Base-by-base conservation (phyloP, 306 rosid genomes). In the Castanospermum australe region DNA sequence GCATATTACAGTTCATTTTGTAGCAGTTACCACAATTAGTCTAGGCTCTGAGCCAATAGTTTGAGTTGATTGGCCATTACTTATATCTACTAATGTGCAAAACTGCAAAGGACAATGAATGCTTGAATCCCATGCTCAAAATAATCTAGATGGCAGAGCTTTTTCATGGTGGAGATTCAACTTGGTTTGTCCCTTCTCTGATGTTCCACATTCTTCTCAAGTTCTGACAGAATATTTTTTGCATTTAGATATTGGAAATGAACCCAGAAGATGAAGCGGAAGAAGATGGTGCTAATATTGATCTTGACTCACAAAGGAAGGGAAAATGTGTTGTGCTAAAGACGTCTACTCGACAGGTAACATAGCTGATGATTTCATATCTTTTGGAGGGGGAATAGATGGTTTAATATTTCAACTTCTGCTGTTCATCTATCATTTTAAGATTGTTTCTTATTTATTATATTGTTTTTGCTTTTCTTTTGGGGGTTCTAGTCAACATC, bases 221-320 rank as follows among this genome's bases (percentile, higher is more conserved):
- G 76, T 33, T 50, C 33, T 76, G 36, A 68, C 48, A 14, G 42
- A 44, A 25, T 73, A 0, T 9, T 9, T 47, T 64, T 41, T 73
- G 10, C 39, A 22, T 84, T 30, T 70, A 95, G 99, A 95, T 95
- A 68, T 85, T 95, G 88, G 99, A 95, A 78, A 91, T 95, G 99
- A 90, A 95, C 72, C 98, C 99, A 8, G 98, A 93, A 83, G 99
- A 90, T 60, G 99, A 95, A 67, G 99, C 96, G 5, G 98, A 93
- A 78, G 99, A 93, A 75, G 97, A 93, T 78, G 98, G 98, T 67
- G 99, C 98, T 3, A 95, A 93, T 77, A 93, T 95, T 79, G 99
- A 95, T 81, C 98, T 95, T 71, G 98, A 95, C 82, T 95, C 97
- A 0, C 97, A 91, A 82, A 87, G 97, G 84, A 95, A 95, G 85